phyloP scores from a whole-genome alignment of 768 basidiomycete species.

The Naganishia vishniacii region DNA sequence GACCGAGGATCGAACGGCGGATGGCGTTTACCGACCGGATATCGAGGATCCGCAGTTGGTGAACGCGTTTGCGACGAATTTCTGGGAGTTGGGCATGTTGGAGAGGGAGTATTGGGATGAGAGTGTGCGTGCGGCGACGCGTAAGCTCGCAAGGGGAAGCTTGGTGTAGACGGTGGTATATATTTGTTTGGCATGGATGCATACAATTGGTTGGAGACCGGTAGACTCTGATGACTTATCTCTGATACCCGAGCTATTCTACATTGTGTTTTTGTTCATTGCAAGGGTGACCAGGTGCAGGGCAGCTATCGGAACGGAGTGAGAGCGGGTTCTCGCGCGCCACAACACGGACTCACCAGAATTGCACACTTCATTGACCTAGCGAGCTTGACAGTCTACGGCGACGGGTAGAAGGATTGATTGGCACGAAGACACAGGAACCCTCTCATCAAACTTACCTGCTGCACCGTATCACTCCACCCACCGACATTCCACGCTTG shows the following conservation, averaged over 20 bases:
- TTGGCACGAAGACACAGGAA: not conserved
- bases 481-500: conserved; percentile 90
- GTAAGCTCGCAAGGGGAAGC: conserved; percentile 39
- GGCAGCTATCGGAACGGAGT: conserved; percentile 29
- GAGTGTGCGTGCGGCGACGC: conserved; percentile 63
- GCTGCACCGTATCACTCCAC: conserved; percentile 90
- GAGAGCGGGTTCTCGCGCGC: not conserved
- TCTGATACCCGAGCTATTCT: no score
- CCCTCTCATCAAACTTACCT: conserved; percentile 54
- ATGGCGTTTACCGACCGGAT: conserved; percentile 78
- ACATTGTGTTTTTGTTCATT: conserved; percentile 21
- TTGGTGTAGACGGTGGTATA: conserved; percentile 3
- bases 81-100: conserved; percentile 71
- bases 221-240: no score
- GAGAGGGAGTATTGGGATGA: conserved; percentile 58
- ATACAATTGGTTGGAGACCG: not conserved
- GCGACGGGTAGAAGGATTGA: conserved; percentile 43
- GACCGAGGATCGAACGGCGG: conserved; percentile 75
- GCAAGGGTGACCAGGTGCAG: conserved; percentile 42
- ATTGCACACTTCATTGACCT: conserved; percentile 82
- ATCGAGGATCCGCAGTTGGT: conserved; percentile 69
- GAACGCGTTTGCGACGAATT: conserved; percentile 65
- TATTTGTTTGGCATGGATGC: not conserved
- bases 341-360: conserved; percentile 49
- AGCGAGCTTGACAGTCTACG: conserved; percentile 76